Conservation (phyloP, 805 yeast species). For the Metschnikowia baotianmanensis region DNA sequence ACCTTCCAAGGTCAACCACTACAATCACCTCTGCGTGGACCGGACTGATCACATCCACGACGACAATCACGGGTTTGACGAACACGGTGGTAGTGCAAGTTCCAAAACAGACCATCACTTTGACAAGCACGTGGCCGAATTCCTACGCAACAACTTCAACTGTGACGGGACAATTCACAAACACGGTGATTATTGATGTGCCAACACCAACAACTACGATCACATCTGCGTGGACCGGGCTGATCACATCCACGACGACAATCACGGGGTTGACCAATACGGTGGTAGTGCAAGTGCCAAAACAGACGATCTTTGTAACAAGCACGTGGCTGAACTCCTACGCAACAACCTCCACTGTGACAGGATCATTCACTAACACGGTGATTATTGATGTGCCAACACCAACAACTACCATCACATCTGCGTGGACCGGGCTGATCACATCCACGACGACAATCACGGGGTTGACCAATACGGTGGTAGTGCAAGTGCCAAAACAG, state of each 20-base stretch:
- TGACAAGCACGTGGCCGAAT: constrained; percentile 8
- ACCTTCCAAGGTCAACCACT: constrained; percentile 9
- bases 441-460: constrained; percentile 9
- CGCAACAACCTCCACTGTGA: constrained; percentile 10
- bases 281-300: constrained; percentile 15
- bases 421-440: constrained; percentile 10
- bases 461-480: constrained; percentile 10
- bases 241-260: constrained; percentile 2
- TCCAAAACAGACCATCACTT: constrained; percentile 11
- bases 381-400: constrained; percentile 7
- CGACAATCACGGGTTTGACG: constrained; percentile 3
- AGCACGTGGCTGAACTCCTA: constrained; percentile 11
- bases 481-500: constrained; percentile 13
- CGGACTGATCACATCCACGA: constrained; percentile 7
- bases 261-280: constrained; percentile 11
- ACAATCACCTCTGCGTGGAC: constrained; percentile 15
- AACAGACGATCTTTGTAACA: constrained; percentile 10
- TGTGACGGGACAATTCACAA: not conserved
- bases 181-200: constrained; percentile 10
- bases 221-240: constrained; percentile 12
- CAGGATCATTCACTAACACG: constrained; percentile 13
- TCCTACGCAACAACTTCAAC: constrained; percentile 1
- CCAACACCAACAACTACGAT: constrained; percentile 12
- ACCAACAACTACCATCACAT: constrained; percentile 11
- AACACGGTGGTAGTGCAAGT: constrained; percentile 14